phyloP scores from a whole-genome alignment of 345 rosid species.

The Corchorus olitorius region DNA sequence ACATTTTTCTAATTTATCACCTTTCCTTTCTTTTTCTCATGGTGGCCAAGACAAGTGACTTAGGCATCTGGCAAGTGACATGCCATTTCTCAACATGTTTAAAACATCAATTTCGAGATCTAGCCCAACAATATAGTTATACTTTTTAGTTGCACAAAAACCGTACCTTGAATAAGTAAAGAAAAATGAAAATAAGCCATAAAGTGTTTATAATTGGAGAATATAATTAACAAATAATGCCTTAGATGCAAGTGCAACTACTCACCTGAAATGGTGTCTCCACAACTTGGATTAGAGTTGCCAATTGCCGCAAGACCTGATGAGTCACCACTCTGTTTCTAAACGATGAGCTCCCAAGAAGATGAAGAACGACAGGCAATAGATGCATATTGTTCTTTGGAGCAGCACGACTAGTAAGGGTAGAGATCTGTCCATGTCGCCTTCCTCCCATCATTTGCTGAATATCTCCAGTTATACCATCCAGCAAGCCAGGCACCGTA shows the following conservation, averaged over 20 bases:
- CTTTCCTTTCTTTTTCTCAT: not conserved
- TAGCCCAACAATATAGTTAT: not conserved
- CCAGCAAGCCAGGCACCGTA: constrained; percentile 68
- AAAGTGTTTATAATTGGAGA: constrained; percentile 2
- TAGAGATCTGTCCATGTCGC: constrained; percentile 72
- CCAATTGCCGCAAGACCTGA: constrained; percentile 76
- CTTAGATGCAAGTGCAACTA: constrained; percentile 23
- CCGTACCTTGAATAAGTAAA: not conserved
- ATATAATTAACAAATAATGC: not conserved
- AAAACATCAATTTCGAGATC: not conserved
- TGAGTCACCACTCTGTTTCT: constrained; percentile 69
- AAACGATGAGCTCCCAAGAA: constrained; percentile 80
- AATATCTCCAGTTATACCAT: constrained; percentile 70
- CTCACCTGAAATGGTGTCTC: constrained; percentile 91
- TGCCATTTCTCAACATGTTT: constrained; percentile 7
- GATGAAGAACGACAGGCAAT: constrained; percentile 88
- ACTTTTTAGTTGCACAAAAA: not conserved
- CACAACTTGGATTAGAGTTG: constrained; percentile 72
- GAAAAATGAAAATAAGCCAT: not conserved
- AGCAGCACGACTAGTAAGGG: constrained; percentile 61
- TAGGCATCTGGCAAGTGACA: not conserved
- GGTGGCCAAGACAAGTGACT: constrained; percentile 1
- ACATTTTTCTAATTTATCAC: constrained; percentile 3
- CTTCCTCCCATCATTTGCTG: constrained; percentile 88
- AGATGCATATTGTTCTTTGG: constrained; percentile 66